Evolutionary conservation across 176 grass and related monocot species (phyloP).

Genomic region (Oryza coarctata): DNA sequence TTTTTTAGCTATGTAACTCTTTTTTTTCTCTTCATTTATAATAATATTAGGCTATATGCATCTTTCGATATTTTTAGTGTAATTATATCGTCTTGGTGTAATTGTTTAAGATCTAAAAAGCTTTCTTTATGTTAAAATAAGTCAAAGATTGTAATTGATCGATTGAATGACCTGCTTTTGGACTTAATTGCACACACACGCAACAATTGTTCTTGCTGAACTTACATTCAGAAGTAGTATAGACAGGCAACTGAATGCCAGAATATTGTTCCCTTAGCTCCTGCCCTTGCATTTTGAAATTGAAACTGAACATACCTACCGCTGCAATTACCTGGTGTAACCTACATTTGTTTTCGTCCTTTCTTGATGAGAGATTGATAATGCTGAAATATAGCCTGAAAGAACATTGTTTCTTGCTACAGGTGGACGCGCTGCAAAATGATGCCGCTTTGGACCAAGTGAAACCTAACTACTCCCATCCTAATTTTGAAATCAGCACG

Average conservation of each 20-base stretch:
- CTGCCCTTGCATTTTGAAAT: background rate
- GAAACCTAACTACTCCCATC: background rate
- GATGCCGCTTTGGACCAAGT: background rate
- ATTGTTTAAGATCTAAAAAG: too few relatives aligned
- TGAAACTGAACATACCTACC: background rate
- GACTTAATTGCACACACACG: too few relatives aligned
- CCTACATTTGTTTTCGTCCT: background rate
- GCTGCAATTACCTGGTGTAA: background rate
- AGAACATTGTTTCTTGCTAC: background rate
- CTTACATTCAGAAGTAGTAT: background rate
- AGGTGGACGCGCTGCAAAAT: constrained; percentile 14
- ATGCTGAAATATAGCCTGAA: background rate
- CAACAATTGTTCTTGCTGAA: background rate
- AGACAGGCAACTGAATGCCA: background rate
- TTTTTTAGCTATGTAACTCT: too few relatives aligned
- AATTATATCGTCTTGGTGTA: too few relatives aligned
- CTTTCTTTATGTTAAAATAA: too few relatives aligned
- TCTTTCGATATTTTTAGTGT: too few relatives aligned
- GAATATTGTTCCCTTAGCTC: background rate
- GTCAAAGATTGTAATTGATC: too few relatives aligned
- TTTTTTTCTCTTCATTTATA: too few relatives aligned
- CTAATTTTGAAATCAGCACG: background rate
- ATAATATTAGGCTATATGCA: too few relatives aligned
- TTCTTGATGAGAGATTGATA: background rate
- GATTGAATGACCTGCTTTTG: too few relatives aligned